Evolutionary conservation across 495 filamentous ascomycete species (phyloP).

Genomic region (Amniculicola lignicola): DNA sequence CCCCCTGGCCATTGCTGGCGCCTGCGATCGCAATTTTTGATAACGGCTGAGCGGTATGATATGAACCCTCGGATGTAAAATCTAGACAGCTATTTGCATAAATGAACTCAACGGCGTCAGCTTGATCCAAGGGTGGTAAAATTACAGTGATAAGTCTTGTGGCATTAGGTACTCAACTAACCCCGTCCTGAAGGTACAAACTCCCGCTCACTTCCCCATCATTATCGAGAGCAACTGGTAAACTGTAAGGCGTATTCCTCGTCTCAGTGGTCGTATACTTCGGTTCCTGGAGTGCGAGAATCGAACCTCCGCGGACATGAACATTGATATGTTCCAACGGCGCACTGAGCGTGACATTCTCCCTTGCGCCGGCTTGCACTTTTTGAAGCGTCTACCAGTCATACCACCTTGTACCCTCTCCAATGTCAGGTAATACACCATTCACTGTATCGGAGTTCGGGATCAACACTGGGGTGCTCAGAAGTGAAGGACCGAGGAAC

Average conservation of each 20-base stretch:
- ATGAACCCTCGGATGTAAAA: background rate
- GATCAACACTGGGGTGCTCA: conserved; percentile 67
- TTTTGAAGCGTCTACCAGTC: conserved; percentile 69
- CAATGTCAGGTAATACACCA: conserved; percentile 72
- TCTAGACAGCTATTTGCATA: background rate
- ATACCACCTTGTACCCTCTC: conserved; percentile 64
- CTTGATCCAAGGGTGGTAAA: background rate
- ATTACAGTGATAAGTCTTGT: conserved; percentile 34
- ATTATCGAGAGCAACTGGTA: conserved; percentile 59
- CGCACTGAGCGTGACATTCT: conserved; percentile 70
- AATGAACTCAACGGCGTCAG: background rate
- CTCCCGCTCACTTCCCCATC: conserved; percentile 58
- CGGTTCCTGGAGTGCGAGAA: conserved; percentile 66
- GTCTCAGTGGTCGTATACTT: conserved; percentile 63
- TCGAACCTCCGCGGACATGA: conserved; percentile 63
- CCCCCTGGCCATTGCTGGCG: background rate
- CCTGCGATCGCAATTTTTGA: background rate
- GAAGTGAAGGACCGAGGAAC: conserved; percentile 67
- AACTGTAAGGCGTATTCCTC: conserved; percentile 61
- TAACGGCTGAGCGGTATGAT: background rate
- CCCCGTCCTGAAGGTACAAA: conserved; percentile 80
- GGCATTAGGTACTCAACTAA: conserved; percentile 57
- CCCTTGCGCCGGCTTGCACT: conserved; percentile 50
- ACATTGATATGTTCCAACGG: conserved; percentile 75
- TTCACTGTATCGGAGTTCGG: conserved; percentile 60